phyloP scores from a whole-genome alignment of 371 early-diverging fungal species.

The Spraguea lophii region DNA sequence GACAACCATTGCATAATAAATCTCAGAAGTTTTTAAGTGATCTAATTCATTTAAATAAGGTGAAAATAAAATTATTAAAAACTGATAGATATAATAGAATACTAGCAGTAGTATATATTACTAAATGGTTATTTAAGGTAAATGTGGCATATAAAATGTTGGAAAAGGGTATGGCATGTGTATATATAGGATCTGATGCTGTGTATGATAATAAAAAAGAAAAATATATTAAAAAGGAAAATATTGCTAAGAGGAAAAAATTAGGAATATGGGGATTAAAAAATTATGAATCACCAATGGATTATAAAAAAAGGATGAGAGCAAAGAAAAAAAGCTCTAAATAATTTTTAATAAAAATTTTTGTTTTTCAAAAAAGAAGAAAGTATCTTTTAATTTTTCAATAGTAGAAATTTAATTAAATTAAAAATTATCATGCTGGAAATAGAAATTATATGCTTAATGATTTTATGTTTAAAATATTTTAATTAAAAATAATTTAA shows the following conservation, averaged over 20 bases:
- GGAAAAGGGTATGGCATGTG: slow-evolving; percentile 50
- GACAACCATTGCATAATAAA: slow-evolving; percentile 52
- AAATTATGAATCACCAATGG: slow-evolving; percentile 12
- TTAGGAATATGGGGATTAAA: slow-evolving; percentile 20
- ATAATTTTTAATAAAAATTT: too few relatives aligned
- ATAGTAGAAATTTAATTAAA: too few relatives aligned
- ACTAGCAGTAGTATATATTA: slow-evolving; percentile 51
- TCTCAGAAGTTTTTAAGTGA: slow-evolving; percentile 49
- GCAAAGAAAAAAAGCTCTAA: background rate
- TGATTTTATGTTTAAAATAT: too few relatives aligned
- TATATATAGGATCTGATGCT: slow-evolving; percentile 53
- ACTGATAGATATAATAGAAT: slow-evolving; percentile 55
- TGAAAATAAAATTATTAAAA: slow-evolving; percentile 47
- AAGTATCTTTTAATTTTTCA: too few relatives aligned
- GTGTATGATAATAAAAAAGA: slow-evolving; percentile 50
- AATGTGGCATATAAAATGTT: slow-evolving; percentile 56
- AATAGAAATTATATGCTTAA: too few relatives aligned
- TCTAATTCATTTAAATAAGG: slow-evolving; percentile 24
- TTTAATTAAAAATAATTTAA: too few relatives aligned
- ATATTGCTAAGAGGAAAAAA: slow-evolving; percentile 45
- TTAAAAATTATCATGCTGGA: too few relatives aligned
- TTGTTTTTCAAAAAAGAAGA: too few relatives aligned
- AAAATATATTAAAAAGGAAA: slow-evolving; percentile 47
- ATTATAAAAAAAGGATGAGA: slow-evolving; percentile 9
- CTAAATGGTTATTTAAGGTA: slow-evolving; percentile 31